phyloP scores from a whole-genome alignment of 2,329 filamentous ascomycete genomes.

The Neofusicoccum ribis region DNA sequence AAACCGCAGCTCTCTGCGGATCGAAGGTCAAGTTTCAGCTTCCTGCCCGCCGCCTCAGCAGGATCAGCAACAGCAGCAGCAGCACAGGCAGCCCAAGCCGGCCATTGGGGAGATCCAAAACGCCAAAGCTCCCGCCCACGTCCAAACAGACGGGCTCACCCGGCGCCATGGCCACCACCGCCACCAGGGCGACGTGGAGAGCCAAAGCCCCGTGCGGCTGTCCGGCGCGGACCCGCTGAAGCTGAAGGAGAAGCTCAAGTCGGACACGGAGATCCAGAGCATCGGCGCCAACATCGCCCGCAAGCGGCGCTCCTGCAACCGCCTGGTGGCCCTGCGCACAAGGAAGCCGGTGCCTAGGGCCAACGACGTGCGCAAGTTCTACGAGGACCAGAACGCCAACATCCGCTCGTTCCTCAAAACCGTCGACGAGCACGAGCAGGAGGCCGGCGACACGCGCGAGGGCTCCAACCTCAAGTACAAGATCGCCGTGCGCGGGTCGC shows the following conservation, averaged over 20 bases:
- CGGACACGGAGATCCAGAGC: background rate
- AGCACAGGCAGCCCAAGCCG: background rate
- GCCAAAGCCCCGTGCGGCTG: background rate
- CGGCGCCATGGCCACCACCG: background rate
- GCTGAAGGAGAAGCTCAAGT: background rate
- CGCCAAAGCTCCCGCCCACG: background rate
- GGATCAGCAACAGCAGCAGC: background rate
- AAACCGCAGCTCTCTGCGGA: background rate
- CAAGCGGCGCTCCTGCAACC: background rate
- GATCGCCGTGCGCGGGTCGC: conserved; percentile 67
- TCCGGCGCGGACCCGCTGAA: background rate
- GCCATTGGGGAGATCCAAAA: background rate
- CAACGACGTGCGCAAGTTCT: conserved; percentile 62
- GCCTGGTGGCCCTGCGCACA: background rate
- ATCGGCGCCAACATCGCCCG: background rate
- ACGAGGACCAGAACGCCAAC: conserved; percentile 87
- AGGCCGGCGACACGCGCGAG: conserved; percentile 75
- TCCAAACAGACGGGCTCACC: background rate
- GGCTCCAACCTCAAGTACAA: conserved; percentile 78
- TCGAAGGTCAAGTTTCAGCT: background rate
- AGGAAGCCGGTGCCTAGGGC: conserved; percentile 24
- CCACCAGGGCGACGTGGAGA: background rate
- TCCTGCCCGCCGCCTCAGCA: background rate
- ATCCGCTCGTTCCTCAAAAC: conserved; percentile 90
- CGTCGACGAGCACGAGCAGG: conserved; percentile 86